phyloP scores from a whole-genome alignment of 768 basidiomycete genomes.

The Russula ochroleuca region DNA sequence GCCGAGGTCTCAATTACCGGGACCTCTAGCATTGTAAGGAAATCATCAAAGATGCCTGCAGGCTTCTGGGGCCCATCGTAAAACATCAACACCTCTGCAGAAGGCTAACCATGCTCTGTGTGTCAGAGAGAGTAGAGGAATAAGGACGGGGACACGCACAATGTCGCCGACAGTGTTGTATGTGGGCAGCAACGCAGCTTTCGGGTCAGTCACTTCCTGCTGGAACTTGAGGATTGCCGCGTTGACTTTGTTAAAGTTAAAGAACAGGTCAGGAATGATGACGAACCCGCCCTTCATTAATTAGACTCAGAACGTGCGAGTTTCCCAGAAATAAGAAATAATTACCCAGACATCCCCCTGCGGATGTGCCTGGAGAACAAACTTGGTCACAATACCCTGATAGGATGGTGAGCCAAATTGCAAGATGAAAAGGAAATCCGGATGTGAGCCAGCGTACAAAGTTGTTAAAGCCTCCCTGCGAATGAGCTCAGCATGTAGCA shows the following conservation, averaged over 20 bases:
- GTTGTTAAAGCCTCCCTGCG: constrained; percentile 24
- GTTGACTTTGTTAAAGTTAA: constrained; percentile 29
- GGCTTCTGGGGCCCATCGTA: constrained; percentile 29
- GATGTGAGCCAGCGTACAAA: constrained; percentile 5
- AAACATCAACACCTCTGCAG: constrained; percentile 20
- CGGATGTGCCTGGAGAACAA: constrained; percentile 17
- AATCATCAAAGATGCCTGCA: constrained; percentile 27
- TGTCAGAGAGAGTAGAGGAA: neutral
- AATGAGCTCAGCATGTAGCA: neutral
- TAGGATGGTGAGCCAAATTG: neutral
- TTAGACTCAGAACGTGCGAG: neutral
- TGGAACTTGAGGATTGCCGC: constrained; percentile 24
- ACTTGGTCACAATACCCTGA: constrained; percentile 25
- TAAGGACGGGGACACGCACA: neutral
- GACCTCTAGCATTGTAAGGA: constrained; percentile 17
- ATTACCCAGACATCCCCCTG: constrained; percentile 23
- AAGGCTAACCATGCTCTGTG: neutral
- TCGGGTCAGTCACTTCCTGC: constrained; percentile 11
- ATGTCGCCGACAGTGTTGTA: constrained; percentile 3
- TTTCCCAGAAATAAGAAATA: neutral
- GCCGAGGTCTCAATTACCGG: neutral
- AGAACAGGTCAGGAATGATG: neutral
- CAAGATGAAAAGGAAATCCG: neutral
- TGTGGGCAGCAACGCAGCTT: constrained; percentile 14
- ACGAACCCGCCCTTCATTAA: neutral